Base-by-base conservation (phyloP, 805 yeast species). In the Nadsonia fulvescens region DNA sequence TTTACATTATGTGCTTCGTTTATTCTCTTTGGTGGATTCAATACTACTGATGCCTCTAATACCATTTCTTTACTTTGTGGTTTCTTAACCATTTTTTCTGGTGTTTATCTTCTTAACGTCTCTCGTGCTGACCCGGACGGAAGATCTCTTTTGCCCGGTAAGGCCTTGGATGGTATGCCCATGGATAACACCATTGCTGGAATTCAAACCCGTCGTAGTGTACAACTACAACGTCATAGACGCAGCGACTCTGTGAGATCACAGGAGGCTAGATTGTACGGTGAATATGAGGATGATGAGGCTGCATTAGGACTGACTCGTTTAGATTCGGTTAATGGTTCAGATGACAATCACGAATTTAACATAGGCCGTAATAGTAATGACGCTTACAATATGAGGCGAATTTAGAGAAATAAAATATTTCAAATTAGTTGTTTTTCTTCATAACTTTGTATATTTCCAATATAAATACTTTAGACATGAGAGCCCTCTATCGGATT, bases 1-100 rank as follows among this genome's bases (percentile, higher is more conserved):
- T 78, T 76, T 26, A 82, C 93, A 0, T 59, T 81, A 40, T 60
- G 66, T 29, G 93, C 94, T 1, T 78, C 91, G 18, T 82, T 82
- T 47, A 72, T 82, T 34, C 55, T 81, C 28, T 82, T 81, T 53
- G 63, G 71, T 40, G 93, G 93, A 9, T 81, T 82, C 59, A 79
- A 78, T 52, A 78, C 92, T 22, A 57, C 91, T 5, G 67, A 76
- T 14, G 64, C 77, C 12, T 76, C 76, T 36, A 77, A 79, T 48
- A 67, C 79, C 28, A 70, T 81, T 27, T 77, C 92, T 12, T 60
- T 81, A 32, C 61, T 81, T 31, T 70, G 81, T 42, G 93, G 94
- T 11, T 81, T 81, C 48, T 58, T 79, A 32, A 76, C 78, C 45
- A 81, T 82, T 32, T 82, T 81, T 53, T 63, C 77, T 29, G 94